Evolutionary conservation across 345 rosid genomes (phyloP).

Genomic region (Pelargonium nanum): DNA sequence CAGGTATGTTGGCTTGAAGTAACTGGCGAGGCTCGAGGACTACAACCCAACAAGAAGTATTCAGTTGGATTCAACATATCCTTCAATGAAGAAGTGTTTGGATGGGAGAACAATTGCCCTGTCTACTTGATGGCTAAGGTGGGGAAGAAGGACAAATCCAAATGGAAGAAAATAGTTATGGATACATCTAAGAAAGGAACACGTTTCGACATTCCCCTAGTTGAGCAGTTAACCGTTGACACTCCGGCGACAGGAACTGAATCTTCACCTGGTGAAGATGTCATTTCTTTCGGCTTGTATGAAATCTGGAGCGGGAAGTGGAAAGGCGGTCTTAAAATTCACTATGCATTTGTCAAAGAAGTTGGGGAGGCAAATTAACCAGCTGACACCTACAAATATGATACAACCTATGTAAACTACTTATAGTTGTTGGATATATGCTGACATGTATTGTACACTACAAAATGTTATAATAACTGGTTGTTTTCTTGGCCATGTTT

Average conservation of each 20-base stretch:
- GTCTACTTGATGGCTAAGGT: constrained; percentile 49
- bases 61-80: constrained; percentile 26
- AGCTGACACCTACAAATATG: too few species aligned
- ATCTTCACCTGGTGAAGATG: too few species aligned
- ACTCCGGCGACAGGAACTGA: constrained; percentile 2
- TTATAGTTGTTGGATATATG: too few species aligned
- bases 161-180: constrained; percentile 15
- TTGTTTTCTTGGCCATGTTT: too few species aligned
- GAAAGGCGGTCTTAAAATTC: constrained; percentile 53
- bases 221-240: not conserved
- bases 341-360: constrained; percentile 21
- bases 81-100: constrained; percentile 29
- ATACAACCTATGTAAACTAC: too few species aligned
- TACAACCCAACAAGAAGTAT: constrained; percentile 12
- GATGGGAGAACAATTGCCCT: constrained; percentile 38
- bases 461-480: too few species aligned
- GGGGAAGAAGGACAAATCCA: constrained; percentile 35
- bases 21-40: constrained; percentile 13
- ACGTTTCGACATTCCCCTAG: constrained; percentile 13
- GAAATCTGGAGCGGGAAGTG: constrained; percentile 61
- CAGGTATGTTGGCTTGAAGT: constrained; percentile 57
- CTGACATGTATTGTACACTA: too few species aligned
- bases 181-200: constrained; percentile 7
- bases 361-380: too few species aligned
- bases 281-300: constrained; percentile 58